phyloP scores from a whole-genome alignment of 2,329 filamentous ascomycete genomes.

The Colletotrichum orchidophilum region DNA sequence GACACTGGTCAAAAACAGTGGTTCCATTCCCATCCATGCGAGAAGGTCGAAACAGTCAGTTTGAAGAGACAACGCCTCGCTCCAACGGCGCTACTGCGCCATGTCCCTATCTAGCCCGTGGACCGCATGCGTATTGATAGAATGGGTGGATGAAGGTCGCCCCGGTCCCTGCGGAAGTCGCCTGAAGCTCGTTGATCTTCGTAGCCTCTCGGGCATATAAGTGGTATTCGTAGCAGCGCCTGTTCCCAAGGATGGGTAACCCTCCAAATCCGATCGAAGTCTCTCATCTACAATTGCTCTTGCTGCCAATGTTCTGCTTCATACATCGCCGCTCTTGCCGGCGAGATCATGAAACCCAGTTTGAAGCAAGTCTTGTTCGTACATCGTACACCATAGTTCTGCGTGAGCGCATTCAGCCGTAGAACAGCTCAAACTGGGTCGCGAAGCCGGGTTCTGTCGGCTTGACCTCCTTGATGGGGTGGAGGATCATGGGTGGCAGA shows the following conservation, averaged over 20 bases:
- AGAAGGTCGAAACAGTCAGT: neutral
- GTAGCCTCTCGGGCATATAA: neutral
- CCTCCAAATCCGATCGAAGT: neutral
- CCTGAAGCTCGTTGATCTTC: neutral
- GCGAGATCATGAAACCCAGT: neutral
- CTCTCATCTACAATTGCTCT: neutral
- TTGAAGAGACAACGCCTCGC: constrained; percentile 16
- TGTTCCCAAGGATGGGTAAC: neutral
- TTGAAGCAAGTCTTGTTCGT: constrained; percentile 28
- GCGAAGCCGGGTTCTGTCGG: constrained; percentile 56
- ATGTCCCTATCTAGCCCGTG: neutral
- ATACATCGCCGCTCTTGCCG: neutral
- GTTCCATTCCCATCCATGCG: neutral
- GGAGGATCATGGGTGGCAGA: constrained; percentile 66
- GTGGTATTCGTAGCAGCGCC: neutral
- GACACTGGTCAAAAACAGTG: neutral
- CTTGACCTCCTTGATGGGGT: constrained; percentile 67
- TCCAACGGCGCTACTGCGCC: constrained; percentile 7
- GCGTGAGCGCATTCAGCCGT: constrained; percentile 43
- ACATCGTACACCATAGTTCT: constrained; percentile 28
- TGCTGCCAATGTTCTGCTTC: neutral
- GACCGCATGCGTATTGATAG: neutral
- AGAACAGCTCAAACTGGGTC: constrained; percentile 49
- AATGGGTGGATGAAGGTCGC: neutral
- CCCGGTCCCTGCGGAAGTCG: neutral